phyloP scores from a whole-genome alignment of 1,139 yeast species.

The Arxiozyma heterogenica region DNA sequence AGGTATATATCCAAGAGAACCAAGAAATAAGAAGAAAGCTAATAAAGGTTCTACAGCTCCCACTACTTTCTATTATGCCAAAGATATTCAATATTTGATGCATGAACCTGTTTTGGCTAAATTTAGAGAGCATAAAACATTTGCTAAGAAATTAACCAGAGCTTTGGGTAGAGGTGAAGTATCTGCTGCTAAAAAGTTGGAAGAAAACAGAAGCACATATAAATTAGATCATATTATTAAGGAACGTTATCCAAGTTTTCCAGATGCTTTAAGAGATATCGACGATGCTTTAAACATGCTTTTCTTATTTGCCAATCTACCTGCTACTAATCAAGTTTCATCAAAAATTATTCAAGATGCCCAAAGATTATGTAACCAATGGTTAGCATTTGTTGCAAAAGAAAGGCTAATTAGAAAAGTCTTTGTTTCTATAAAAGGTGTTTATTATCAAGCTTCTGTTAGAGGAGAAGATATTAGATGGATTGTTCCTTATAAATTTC shows the following conservation, averaged over 20 bases:
- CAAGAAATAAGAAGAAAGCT: constrained; percentile 91
- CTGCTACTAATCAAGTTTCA: constrained; percentile 79
- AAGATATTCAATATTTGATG: constrained; percentile 87
- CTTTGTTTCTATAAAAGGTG: constrained; percentile 94
- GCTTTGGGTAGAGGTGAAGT: constrained; percentile 92
- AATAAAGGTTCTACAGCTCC: constrained; percentile 96
- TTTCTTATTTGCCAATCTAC: constrained; percentile 87
- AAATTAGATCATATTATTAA: constrained; percentile 84
- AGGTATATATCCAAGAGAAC: constrained; percentile 94
- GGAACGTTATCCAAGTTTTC: constrained; percentile 90
- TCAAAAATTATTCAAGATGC: constrained; percentile 80
- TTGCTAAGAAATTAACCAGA: constrained; percentile 79
- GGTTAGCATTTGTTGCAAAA: constrained; percentile 89
- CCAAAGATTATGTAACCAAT: constrained; percentile 76
- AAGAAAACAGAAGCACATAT: constrained; percentile 71
- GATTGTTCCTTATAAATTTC: constrained; percentile 95
- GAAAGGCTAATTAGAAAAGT: constrained; percentile 78
- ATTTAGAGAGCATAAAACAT: constrained; percentile 92
- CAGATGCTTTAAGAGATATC: constrained; percentile 84
- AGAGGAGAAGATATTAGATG: constrained; percentile 91
- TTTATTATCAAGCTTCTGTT: constrained; percentile 83
- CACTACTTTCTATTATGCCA: constrained; percentile 84
- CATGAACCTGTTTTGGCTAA: constrained; percentile 92
- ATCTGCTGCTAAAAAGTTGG: constrained; percentile 77
- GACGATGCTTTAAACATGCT: constrained; percentile 96